A percentile compares a stretch with the other conserved stretches of the same genome.
Evolutionary conservation across 2,329 filamentous ascomycete genomes (phyloP).

Genomic region (Westerdykella ornata): DNA sequence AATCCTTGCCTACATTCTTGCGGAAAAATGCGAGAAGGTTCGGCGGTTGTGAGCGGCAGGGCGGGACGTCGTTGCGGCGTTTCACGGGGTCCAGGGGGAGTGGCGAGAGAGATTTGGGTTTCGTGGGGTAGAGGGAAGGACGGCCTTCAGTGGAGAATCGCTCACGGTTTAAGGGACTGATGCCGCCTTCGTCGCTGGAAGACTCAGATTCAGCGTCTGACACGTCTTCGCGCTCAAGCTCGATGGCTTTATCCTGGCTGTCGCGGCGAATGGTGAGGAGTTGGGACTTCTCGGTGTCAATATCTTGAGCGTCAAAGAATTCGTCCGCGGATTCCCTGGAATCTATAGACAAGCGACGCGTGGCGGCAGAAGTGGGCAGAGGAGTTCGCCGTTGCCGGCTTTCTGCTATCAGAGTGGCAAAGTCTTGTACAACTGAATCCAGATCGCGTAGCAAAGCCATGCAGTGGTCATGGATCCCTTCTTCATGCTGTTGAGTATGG

Average conservation of each 20-base stretch:
- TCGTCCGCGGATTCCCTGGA: slow-evolving; percentile 70
- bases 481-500: slow-evolving; percentile 47
- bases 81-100: slow-evolving; percentile 65
- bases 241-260: slow-evolving; percentile 42
- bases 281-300: slow-evolving; percentile 46
- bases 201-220: slow-evolving; percentile 55
- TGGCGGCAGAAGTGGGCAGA: slow-evolving; percentile 36
- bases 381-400: slow-evolving; percentile 69
- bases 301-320: slow-evolving; percentile 86
- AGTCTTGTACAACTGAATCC: slow-evolving; percentile 75
- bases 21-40: slow-evolving; percentile 89
- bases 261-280: slow-evolving; percentile 68
- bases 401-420: slow-evolving; percentile 66
- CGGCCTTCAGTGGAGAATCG: slow-evolving; percentile 28
- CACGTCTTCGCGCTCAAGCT: slow-evolving; percentile 38
- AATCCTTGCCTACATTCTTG: slow-evolving; percentile 96
- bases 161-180: slow-evolving; percentile 36
- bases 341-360: slow-evolving; percentile 64
- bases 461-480: slow-evolving; percentile 72
- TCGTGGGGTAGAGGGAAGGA: slow-evolving; percentile 61
- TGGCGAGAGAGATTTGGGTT: slow-evolving; percentile 68
- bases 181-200: slow-evolving; percentile 52
- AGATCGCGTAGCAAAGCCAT: slow-evolving; percentile 77
- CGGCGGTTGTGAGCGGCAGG: slow-evolving; percentile 72
- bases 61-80: slow-evolving; percentile 63